Percentiles rank a stretch among this genome's conserved stretches.
Evolutionary conservation across 83 land plant genomes (phyloP).

Genomic region (Thuja plicata): DNA sequence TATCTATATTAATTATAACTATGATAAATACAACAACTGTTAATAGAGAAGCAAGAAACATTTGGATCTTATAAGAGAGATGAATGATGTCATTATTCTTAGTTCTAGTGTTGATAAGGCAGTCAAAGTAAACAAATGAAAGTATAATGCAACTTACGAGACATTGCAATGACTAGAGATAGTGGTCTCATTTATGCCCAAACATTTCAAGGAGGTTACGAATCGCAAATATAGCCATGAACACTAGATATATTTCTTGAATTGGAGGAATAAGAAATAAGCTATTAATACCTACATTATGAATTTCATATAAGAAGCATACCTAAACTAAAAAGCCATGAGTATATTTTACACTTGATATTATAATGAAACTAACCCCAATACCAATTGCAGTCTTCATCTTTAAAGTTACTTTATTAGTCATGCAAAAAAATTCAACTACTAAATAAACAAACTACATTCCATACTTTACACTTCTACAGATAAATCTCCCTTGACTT

Average conservation of each 20-base stretch:
- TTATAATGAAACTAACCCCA: constrained; percentile 30
- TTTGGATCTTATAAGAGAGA: not conserved
- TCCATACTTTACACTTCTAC: not conserved
- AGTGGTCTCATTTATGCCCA: too few relatives aligned
- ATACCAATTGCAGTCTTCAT: constrained; percentile 42
- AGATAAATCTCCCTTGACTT: too few relatives aligned
- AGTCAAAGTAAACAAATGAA: too few relatives aligned
- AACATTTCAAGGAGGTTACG: not conserved
- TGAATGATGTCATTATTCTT: not conserved
- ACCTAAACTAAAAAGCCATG: constrained; percentile 51
- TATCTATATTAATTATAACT: constrained; percentile 90
- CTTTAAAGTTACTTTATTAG: not conserved
- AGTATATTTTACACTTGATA: constrained; percentile 26
- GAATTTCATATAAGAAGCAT: not conserved
- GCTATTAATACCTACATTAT: not conserved
- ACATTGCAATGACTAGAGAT: too few relatives aligned
- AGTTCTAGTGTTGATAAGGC: too few relatives aligned
- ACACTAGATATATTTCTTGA: not conserved
- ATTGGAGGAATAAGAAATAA: not conserved
- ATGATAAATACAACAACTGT: constrained; percentile 15
- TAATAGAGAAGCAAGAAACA: not conserved
- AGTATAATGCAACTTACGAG: too few relatives aligned
- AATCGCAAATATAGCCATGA: not conserved
- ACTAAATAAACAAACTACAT: not conserved
- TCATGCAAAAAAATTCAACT: not conserved